These are phyloP conservation scores for Leccinum ochraceum DNA, from an alignment of 768 basidiomycete genomes.

Conservation along the genomic window DNA sequence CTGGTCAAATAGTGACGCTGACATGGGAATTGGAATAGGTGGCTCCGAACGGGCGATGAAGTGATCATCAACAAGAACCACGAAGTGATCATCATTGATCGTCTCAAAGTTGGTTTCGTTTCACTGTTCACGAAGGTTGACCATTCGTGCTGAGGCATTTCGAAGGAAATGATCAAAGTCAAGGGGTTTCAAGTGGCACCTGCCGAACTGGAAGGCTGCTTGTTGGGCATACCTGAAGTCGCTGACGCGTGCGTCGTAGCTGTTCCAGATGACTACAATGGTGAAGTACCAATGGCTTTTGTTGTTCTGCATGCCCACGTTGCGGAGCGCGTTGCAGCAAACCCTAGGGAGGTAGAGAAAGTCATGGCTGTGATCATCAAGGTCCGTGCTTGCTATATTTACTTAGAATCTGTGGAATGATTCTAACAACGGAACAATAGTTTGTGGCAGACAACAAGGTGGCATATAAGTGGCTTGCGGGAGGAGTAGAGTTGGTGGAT, in stretches of 20 bases:
- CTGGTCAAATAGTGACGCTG: neutral
- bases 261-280: constrained; percentile 66
- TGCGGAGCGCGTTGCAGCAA: constrained; percentile 33
- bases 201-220: constrained; percentile 69
- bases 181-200: constrained; percentile 76
- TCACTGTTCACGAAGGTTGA: neutral
- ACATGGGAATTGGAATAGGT: constrained; percentile 55
- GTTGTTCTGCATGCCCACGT: constrained; percentile 52
- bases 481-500: constrained; percentile 57
- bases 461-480: constrained; percentile 58
- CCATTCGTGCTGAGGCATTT: constrained; percentile 10
- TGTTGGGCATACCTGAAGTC: constrained; percentile 61
- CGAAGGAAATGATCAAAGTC: constrained; percentile 66
- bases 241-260: constrained; percentile 65
- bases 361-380: constrained; percentile 50
- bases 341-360: constrained; percentile 30
- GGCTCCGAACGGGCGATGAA: constrained; percentile 71
- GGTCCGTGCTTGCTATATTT: constrained; percentile 33
- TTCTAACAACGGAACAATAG: constrained; percentile 29
- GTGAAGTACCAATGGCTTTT: constrained; percentile 72
- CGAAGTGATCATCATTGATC: constrained; percentile 62
- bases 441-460: constrained; percentile 56
- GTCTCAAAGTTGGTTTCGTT: constrained; percentile 50
- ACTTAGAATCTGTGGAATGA: neutral
- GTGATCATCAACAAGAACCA: constrained; percentile 52